Conservation (phyloP, 164 flowering plant species). For the Taxillus chinensis region DNA sequence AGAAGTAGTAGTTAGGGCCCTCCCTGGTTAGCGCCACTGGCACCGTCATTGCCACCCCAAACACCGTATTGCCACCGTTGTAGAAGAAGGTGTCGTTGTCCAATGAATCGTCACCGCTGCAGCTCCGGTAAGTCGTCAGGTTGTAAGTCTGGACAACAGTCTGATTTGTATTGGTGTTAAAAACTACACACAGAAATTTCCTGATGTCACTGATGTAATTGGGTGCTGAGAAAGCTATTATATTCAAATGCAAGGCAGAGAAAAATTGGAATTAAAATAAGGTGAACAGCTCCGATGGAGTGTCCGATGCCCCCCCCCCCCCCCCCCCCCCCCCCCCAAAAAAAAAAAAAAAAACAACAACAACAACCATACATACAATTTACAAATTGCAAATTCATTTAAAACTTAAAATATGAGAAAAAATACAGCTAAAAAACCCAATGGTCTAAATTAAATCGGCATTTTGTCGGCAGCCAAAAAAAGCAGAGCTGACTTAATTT, state of each 20-base stretch:
- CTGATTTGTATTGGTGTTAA: constrained; percentile 59
- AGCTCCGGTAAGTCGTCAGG: constrained; percentile 44
- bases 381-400: no score
- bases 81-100: constrained; percentile 40
- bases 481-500: no score
- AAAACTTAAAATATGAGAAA: no score
- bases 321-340: no score
- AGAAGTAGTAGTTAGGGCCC: constrained; percentile 64
- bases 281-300: no score
- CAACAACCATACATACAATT: no score
- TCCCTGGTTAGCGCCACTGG: constrained; percentile 47
- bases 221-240: constrained; percentile 3
- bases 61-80: constrained; percentile 22
- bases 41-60: constrained; percentile 25
- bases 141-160: constrained; percentile 84
- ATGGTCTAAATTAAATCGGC: no score
- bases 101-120: constrained; percentile 35
- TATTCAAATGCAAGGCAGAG: no score
- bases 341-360: no score
- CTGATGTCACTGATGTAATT: neutral
- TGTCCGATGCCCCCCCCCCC: no score
- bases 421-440: no score
- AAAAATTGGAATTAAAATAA: neutral
- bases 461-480: no score
- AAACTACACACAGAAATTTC: constrained; percentile 29